Evolutionary conservation across 495 filamentous ascomycete genomes (phyloP).

Genomic region (Trichocladium uniseriatum): DNA sequence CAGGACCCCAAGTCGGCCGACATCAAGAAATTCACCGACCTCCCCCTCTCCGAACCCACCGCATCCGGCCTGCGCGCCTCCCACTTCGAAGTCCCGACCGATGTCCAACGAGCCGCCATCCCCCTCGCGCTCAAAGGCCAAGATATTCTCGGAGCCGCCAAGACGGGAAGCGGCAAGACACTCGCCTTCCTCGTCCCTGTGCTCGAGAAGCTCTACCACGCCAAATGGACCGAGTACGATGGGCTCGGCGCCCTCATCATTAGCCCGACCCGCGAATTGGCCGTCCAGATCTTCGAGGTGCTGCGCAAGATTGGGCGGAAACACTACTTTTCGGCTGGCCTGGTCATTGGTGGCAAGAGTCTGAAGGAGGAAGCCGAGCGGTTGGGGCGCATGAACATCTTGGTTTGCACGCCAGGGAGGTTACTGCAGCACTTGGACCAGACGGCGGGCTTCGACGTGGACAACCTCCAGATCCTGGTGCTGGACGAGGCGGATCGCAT

Average conservation of each 20-base stretch:
- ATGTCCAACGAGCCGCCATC: slow-evolving; percentile 83
- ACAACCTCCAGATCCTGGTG: slow-evolving; percentile 85
- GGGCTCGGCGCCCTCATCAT: slow-evolving; percentile 88
- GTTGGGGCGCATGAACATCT: slow-evolving; percentile 88
- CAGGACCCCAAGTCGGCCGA: slow-evolving; percentile 40
- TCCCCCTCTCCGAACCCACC: slow-evolving; percentile 84
- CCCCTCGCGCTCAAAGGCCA: slow-evolving; percentile 73
- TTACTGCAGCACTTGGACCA: slow-evolving; percentile 96
- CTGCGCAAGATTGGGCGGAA: slow-evolving; percentile 81
- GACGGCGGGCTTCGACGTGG: slow-evolving; percentile 80
- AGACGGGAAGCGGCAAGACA: slow-evolving; percentile 95
- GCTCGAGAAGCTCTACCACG: slow-evolving; percentile 88
- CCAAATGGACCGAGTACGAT: slow-evolving; percentile 82
- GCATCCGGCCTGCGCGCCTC: slow-evolving; percentile 68
- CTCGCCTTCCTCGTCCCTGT: slow-evolving; percentile 87
- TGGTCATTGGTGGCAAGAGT: slow-evolving; percentile 93
- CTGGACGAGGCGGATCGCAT: slow-evolving; percentile 95
- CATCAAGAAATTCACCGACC: slow-evolving; percentile 57
- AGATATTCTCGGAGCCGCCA: slow-evolving; percentile 91
- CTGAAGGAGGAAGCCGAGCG: slow-evolving; percentile 80
- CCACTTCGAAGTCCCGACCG: slow-evolving; percentile 83
- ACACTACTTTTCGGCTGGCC: slow-evolving; percentile 83
- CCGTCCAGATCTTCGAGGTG: slow-evolving; percentile 95
- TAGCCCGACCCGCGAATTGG: slow-evolving; percentile 88
- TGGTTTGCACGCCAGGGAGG: slow-evolving; percentile 90